A percentile compares a stretch with the other conserved stretches of the same genome.
Evolutionary conservation across 2,329 filamentous ascomycete species (phyloP).

Genomic region (Exophiala bonariae): DNA sequence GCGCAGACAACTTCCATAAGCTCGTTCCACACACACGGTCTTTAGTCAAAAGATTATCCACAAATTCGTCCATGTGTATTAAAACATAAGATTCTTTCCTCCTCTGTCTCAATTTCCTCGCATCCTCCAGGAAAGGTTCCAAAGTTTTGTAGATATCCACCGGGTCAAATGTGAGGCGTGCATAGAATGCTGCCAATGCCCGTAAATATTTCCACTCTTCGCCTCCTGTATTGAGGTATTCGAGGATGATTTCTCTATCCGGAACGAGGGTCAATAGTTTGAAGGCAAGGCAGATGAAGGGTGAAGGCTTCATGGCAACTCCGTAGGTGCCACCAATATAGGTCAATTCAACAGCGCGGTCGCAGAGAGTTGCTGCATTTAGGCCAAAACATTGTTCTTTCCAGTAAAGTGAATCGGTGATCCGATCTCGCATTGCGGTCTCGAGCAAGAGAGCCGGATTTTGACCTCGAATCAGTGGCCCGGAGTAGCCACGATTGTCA

Average conservation of each 20-base stretch:
- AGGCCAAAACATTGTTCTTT: constrained; percentile 98
- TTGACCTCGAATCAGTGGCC: constrained; percentile 77
- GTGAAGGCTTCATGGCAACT: constrained; percentile 76
- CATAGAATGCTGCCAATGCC: constrained; percentile 87
- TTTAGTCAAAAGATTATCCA: constrained; percentile 87
- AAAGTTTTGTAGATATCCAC: constrained; percentile 77
- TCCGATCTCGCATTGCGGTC: constrained; percentile 91
- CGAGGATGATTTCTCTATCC: constrained; percentile 71
- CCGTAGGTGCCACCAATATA: constrained; percentile 90
- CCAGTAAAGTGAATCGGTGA: constrained; percentile 95
- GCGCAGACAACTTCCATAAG: constrained; percentile 83
- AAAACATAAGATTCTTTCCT: constrained; percentile 72
- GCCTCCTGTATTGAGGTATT: constrained; percentile 76
- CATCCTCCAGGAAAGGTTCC: constrained; percentile 80
- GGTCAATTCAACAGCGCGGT: constrained; percentile 80
- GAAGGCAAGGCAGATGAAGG: constrained; percentile 91
- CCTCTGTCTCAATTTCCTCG: constrained; percentile 76
- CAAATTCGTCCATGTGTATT: constrained; percentile 86
- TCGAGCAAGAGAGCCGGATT: constrained; percentile 97
- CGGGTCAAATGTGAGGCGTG: constrained; percentile 80
- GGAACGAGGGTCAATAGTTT: constrained; percentile 90
- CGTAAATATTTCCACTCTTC: constrained; percentile 84
- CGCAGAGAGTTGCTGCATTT: constrained; percentile 77
- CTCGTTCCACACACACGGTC: constrained; percentile 89
- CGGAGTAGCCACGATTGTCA: constrained; percentile 83